Base-by-base conservation (phyloP, 495 filamentous ascomycete species). In the Daldinia concentrica region DNA sequence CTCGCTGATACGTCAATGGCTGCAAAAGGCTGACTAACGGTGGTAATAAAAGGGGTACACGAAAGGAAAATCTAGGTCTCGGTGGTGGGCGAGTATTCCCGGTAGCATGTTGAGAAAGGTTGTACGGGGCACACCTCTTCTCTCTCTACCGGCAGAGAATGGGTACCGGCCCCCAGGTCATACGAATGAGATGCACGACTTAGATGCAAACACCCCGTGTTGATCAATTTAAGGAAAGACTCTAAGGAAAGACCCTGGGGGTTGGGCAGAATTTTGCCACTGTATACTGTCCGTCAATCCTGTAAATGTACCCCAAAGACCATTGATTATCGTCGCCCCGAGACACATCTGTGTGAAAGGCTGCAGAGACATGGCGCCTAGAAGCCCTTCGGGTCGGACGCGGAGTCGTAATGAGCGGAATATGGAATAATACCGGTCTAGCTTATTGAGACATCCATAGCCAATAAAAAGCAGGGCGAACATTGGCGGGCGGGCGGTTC, bases 1-100 rank as follows among this genome's bases (percentile, higher is more conserved):
- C 30, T 39, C 41, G 45, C 36, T 68, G 56, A 72, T 72, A 72
- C 70, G 70, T 72, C 70, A 72, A 72, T 72, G 70, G 70, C 70
- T 72, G 61, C 30, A 41, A 22, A 22, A 34, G 58, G 48, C 39
- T 64, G 59, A 60, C 63, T 57, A 68, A 68, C 64, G 48, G 70
- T 68, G 22, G 64, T 67, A 67, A 63, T 37, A 17, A 57, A 48
- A 26, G 69, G 54, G 17, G 55, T 54, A 68, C 45, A 36, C 41
- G 0, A 36, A 36, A 36, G 34, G 32, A 24, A 45, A 36, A 30
- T 54, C 36, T 68, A 68, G 61, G 70, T 64, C 61, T 72, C 64
- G 70, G 70, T 62, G 56, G n/a, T 57, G 60, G 61, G 43, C 26
- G 50, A 58, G 41, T 51, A 57, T 61, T 64, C 56, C 60, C 27